Evolutionary conservation across 148 eudicot species (phyloP).

Genomic region (Fagopyrum tataricum): DNA sequence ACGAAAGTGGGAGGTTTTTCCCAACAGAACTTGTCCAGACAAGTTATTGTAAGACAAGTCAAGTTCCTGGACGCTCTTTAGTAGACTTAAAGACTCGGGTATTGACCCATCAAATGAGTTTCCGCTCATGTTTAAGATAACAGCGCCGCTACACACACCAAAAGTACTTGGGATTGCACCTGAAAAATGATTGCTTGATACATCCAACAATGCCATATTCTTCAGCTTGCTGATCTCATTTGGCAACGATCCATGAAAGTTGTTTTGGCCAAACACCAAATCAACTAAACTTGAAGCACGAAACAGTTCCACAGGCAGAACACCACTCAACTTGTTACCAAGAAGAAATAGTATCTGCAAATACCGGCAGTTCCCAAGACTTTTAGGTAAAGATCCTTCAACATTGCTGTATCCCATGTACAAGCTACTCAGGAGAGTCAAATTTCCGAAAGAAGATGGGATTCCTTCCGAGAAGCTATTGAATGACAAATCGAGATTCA

Average conservation of each 20-base stretch:
- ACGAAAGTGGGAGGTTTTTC: no score
- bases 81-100: conserved; percentile 17
- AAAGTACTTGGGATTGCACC: conserved; percentile 28
- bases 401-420: conserved; percentile 18
- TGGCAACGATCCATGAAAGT: conserved; percentile 25
- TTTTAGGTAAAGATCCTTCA: conserved; percentile 28
- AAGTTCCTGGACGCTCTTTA: conserved; percentile 19
- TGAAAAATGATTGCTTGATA: conserved; percentile 21
- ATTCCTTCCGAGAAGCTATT: conserved; percentile 27
- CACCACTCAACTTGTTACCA: conserved; percentile 22
- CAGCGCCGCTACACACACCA: conserved; percentile 18
- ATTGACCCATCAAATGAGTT: conserved; percentile 32
- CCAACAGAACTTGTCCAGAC: conserved; percentile 30
- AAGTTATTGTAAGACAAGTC: conserved; percentile 36
- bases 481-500: neutral
- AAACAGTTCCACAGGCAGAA: conserved; percentile 26
- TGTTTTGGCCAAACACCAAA: conserved; percentile 17
- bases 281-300: conserved; percentile 12
- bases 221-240: conserved; percentile 20
- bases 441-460: conserved; percentile 33
- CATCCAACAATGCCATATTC: conserved; percentile 18
- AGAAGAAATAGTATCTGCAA: conserved; percentile 19
- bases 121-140: conserved; percentile 11
- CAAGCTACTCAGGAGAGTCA: conserved; percentile 17
- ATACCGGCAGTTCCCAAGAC: conserved; percentile 25